Base-by-base conservation (phyloP, 768 basidiomycete genomes). In the Collybia nuda region DNA sequence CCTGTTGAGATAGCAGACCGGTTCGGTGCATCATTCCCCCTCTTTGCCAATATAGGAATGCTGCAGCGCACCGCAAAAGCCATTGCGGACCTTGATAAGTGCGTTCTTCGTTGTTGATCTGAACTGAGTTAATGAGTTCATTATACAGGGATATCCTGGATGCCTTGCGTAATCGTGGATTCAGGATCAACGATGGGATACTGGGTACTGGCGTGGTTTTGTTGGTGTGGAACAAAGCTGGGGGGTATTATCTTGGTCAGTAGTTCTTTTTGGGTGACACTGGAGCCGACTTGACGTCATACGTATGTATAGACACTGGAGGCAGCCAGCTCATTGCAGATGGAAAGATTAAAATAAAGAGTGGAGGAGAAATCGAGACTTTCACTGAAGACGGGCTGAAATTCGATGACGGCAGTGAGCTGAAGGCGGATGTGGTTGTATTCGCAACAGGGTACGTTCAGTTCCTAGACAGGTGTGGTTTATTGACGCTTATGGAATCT, bases 281-380 rank as follows among this genome's bases (percentile, higher is more conserved):
- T 3, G 24, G 24, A 3, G 4, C 24, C 24, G 4, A 26, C 24
- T 7, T 26, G 24, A 26, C 24, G 24, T 4, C 24, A 26, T 26
- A 4, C 4, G 14, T 42, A 43, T 24, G 17, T 21, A 14, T 53
- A 81, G 80, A 82, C 53, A 74, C 76, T 29, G 82, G 82, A 17
- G 77, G 77, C 3, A 77, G 76, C 52, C 72, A 80, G 61, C 65
- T 79, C 50, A 79, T 86, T 54, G 73, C 74, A 23, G 80, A 84
- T 50, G 82, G 84, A n/a, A 80, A 84, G 61, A 85, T 87, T 70
- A 84, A 84, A 62, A 62, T 87, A 50, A 86, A 85, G 68, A 80
- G 73, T 62, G 80, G 81, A 40, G 63, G 68, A 26, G 62, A 62
- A 21, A 72, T 85, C 49, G 63, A 70, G 48, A 61, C 59, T 14